A percentile compares a stretch with the other conserved stretches of the same genome.
Conservation (phyloP, 306 rosid genomes). For the Quercus variabilis region DNA sequence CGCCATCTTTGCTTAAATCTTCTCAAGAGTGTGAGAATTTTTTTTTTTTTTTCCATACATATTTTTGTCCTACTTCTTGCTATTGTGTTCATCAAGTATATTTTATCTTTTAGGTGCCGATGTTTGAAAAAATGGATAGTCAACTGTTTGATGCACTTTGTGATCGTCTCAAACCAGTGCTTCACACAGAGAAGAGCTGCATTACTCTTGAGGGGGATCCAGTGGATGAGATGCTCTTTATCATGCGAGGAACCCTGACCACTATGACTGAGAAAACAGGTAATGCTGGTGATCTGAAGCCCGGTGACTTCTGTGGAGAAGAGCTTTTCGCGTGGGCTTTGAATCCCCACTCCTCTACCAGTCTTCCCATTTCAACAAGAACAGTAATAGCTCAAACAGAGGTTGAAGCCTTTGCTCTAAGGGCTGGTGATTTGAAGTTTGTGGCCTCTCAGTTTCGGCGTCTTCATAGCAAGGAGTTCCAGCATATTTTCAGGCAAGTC, state of each 20-base stretch:
- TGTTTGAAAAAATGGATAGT: slow-evolving; percentile 66
- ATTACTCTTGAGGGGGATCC: slow-evolving; percentile 80
- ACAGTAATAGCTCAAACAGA: slow-evolving; percentile 67
- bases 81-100: background rate
- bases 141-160: slow-evolving; percentile 73
- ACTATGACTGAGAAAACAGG: slow-evolving; percentile 67
- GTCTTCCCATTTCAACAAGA: slow-evolving; percentile 68
- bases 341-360: slow-evolving; percentile 60
- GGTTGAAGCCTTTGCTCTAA: slow-evolving; percentile 86
- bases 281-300: slow-evolving; percentile 40
- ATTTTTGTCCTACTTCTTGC: background rate
- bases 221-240: slow-evolving; percentile 73
- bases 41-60: background rate
- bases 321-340: slow-evolving; percentile 89
- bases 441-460: slow-evolving; percentile 68
- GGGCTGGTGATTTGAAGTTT: slow-evolving; percentile 62
- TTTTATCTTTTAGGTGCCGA: slow-evolving; percentile 49
- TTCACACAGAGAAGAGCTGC: slow-evolving; percentile 59
- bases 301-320: slow-evolving; percentile 87
- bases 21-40: slow-evolving; percentile 50
- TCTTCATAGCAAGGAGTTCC: slow-evolving; percentile 57
- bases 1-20: slow-evolving; percentile 75
- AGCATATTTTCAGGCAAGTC: slow-evolving; percentile 62
- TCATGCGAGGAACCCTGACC: slow-evolving; percentile 67
- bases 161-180: slow-evolving; percentile 68